Conservation (phyloP, 345 rosid species). For the Populus ilicifolia region DNA sequence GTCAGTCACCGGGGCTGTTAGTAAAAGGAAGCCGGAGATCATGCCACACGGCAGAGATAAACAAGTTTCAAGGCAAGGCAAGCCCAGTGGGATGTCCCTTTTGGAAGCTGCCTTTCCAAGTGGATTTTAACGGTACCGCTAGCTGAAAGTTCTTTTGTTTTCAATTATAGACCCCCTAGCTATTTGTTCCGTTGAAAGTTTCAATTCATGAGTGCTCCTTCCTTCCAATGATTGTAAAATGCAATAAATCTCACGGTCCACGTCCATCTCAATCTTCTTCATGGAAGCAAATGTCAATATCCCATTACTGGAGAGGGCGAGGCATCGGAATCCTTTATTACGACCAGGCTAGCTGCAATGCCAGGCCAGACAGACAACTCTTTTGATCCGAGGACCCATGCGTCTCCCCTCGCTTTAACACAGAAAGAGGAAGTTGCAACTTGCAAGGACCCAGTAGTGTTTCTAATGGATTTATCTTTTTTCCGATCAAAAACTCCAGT, state of each 20-base stretch:
- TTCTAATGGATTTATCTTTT: not conserved
- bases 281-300: not conserved
- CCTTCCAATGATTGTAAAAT: not conserved
- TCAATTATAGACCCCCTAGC: not conserved
- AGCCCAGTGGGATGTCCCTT: not conserved
- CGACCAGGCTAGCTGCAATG: not conserved
- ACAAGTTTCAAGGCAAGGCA: too few species aligned
- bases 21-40: not conserved
- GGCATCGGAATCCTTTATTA: too few species aligned
- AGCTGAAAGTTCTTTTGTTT: not conserved
- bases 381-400: not conserved
- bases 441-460: not conserved
- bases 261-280: not conserved
- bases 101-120: constrained; percentile 4
- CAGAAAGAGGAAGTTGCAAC: not conserved
- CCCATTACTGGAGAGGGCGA: not conserved
- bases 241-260: not conserved
- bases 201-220: not conserved
- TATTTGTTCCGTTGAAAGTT: not conserved
- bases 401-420: not conserved
- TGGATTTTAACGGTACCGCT: not conserved
- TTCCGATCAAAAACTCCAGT: not conserved
- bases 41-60: not conserved
- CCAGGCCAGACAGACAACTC: not conserved
- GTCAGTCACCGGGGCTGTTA: not conserved